Base-by-base conservation (phyloP, 768 basidiomycete genomes). In the Boletus speciosus region DNA sequence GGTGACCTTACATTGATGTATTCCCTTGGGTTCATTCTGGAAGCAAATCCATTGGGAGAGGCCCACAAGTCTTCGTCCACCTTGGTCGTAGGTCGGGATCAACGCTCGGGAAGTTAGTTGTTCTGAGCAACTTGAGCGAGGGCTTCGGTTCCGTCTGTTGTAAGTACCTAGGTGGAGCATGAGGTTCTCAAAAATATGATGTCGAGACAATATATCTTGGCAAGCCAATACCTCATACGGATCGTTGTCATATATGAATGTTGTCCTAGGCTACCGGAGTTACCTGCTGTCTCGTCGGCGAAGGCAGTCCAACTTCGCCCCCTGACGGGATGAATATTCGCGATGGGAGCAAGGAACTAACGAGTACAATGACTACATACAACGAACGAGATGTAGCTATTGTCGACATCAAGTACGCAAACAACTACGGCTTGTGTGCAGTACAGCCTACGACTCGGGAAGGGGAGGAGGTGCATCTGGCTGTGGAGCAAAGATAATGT, bases 381-480 rank as follows among this genome's bases (percentile, higher is more conserved):
- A 59, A 21, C 46, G 38, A 47, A 56, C 48, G 21, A 59, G 38
- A 66, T 47, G 51, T 50, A 55, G 56, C 50, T 50, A 64, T 58
- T 55, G 47, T 50, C 38, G 41, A 44, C 45, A 51, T 55, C 31
- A 31, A 32, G 9, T 43, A 55, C 56, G 53, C 49, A 47, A 47
- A 55, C 39, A 51, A 58, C 46, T 23, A 27, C 43, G 32, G 42
- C 29, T 23, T 25, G 47, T 42, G 49, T 36, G 23, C 21, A 48
- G 21, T 12, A 47, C 39, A 34, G 45, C 38, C 62, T 50, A 70
- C 14, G 61, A 71, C 49, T 65, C 61, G 36, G 88, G 88, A 65
- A 89, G 76, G 43, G 89, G 89, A 46, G 89, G 90, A 31, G 90
- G 88, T 4, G 84, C 88, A 50, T 87, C 87, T 7, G 90, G 89